Conservation (phyloP, 345 rosid genomes). For the Alliaria petiolata region DNA sequence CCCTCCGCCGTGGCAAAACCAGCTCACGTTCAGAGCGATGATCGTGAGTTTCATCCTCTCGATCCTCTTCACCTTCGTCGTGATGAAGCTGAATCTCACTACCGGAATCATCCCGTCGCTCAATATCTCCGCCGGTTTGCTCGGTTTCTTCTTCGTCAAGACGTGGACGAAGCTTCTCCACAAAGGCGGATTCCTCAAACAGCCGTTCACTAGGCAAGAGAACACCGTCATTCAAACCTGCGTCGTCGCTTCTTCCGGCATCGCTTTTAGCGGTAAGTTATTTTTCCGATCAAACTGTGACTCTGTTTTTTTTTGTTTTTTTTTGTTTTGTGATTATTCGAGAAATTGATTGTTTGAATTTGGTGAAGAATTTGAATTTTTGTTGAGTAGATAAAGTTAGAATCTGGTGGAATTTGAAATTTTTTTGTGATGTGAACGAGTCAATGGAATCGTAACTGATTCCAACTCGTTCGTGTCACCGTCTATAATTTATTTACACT, state of each 20-base stretch:
- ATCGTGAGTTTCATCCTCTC: constrained; percentile 54
- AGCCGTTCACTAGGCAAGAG: constrained; percentile 77
- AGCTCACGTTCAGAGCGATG: constrained; percentile 61
- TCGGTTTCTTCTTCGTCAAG: constrained; percentile 73
- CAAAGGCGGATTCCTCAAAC: constrained; percentile 39
- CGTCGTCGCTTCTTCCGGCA: constrained; percentile 82
- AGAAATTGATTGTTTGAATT: not conserved
- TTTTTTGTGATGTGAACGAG: not conserved
- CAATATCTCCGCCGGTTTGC: constrained; percentile 73
- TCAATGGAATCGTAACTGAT: constrained; percentile 9
- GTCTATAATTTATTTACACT: not conserved
- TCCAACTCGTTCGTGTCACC: not conserved
- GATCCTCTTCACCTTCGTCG: constrained; percentile 63
- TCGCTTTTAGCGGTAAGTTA: constrained; percentile 67
- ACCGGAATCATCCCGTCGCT: constrained; percentile 76
- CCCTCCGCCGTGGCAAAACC: constrained; percentile 65
- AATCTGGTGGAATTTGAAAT: not conserved
- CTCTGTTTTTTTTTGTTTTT: not conserved
- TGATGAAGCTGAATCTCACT: constrained; percentile 68
- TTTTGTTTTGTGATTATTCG: not conserved
- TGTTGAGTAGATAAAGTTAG: not conserved
- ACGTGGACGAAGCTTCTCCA: constrained; percentile 56
- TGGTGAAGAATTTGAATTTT: not conserved
- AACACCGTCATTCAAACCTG: constrained; percentile 86
- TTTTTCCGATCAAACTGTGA: not conserved